These are phyloP conservation scores for Diospyros lotus DNA, from an alignment of 148 eudicot species.

Conservation along the genomic window DNA sequence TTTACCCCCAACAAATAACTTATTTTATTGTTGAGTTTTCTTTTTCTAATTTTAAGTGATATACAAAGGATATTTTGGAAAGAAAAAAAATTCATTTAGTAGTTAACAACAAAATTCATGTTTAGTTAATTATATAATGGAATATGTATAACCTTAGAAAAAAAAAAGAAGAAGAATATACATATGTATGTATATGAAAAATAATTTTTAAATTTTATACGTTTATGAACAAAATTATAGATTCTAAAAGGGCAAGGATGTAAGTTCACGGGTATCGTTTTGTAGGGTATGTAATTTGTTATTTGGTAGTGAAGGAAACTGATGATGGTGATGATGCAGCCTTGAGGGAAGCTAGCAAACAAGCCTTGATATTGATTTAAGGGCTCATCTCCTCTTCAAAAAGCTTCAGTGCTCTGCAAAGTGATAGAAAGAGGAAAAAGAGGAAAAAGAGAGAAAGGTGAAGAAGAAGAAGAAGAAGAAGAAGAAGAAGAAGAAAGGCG, in stretches of 20 bases:
- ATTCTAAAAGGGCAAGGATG: constrained; percentile 25
- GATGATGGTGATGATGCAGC: background rate
- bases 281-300: background rate
- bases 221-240: background rate
- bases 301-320: constrained; percentile 13
- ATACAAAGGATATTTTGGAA: too few species aligned
- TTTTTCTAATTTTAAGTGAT: too few species aligned
- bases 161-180: too few species aligned
- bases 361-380: constrained; percentile 53
- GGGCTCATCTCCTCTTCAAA: constrained; percentile 41
- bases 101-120: too few species aligned
- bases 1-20: too few species aligned
- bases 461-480: constrained; percentile 16
- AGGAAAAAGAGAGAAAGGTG: background rate
- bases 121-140: too few species aligned
- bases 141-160: too few species aligned
- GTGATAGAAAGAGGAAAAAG: constrained; percentile 10
- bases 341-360: constrained; percentile 44
- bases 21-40: too few species aligned
- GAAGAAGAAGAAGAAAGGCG: constrained; percentile 7
- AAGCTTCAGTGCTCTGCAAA: constrained; percentile 23
- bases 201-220: too few species aligned
- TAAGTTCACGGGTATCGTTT: constrained; percentile 15
- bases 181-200: too few species aligned
- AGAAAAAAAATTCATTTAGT: too few species aligned